These are phyloP conservation scores for Talaromyces stipitatus DNA, from an alignment of 495 filamentous ascomycete genomes.

Conservation along the genomic window DNA sequence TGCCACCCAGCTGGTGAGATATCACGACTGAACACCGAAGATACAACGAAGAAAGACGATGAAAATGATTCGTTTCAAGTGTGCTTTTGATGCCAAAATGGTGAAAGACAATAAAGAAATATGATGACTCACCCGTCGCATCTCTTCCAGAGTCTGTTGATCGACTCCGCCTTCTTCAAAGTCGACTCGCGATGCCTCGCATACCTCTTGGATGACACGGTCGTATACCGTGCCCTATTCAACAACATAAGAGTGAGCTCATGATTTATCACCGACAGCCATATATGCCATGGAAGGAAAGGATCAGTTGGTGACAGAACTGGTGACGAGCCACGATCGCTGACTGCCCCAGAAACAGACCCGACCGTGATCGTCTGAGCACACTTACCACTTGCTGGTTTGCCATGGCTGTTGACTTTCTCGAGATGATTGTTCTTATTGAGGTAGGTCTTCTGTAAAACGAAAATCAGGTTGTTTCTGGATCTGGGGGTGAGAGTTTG, in stretches of 20 bases:
- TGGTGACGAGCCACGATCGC: background rate
- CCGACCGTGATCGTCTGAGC: conserved; percentile 15
- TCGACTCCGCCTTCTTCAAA: conserved; percentile 96
- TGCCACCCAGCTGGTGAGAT: conserved; percentile 3
- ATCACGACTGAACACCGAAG: background rate
- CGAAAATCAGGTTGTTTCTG: background rate
- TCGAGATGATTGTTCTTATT: background rate
- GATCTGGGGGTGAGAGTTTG: background rate
- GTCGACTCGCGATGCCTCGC: conserved; percentile 79
- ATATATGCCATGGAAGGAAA: conserved; percentile 9
- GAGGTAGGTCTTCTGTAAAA: background rate
- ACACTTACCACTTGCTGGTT: conserved; percentile 59
- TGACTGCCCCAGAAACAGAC: background rate
- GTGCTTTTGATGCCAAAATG: background rate
- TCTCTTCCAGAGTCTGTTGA: conserved; percentile 70
- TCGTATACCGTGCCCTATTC: conserved; percentile 73
- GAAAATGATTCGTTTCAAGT: background rate
- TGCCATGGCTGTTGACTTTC: conserved; percentile 37
- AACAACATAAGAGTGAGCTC: conserved; percentile 14
- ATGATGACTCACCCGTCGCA: conserved; percentile 63
- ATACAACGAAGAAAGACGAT: background rate
- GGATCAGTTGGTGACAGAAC: conserved; percentile 4
- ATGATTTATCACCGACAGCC: conserved; percentile 3
- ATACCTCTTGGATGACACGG: conserved; percentile 85
- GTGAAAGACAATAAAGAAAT: conserved; percentile 9